A percentile compares a stretch with the other conserved stretches of the same genome.
Conservation (phyloP, 768 basidiomycete genomes). For the Lentinula boryana region DNA sequence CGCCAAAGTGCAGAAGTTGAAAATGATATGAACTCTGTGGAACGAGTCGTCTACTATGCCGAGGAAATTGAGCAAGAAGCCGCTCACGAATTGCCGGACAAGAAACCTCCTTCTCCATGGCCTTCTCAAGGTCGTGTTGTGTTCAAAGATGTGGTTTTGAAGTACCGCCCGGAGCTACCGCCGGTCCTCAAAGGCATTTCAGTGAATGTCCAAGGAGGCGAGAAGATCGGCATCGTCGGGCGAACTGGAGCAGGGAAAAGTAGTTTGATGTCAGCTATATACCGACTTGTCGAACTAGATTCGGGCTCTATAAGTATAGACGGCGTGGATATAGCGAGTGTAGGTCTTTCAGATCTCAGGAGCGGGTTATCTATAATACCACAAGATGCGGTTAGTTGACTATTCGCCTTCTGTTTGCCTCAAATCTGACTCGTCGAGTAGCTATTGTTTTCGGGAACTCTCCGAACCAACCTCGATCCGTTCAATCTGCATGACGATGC, state of each 20-base stretch:
- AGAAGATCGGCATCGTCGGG: constrained; percentile 93
- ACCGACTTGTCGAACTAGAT: constrained; percentile 75
- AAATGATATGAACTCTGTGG: constrained; percentile 91
- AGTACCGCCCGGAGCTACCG: constrained; percentile 85
- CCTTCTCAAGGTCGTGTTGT: constrained; percentile 68
- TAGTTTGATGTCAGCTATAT: constrained; percentile 85
- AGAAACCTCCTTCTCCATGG: constrained; percentile 61
- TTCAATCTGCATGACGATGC: constrained; percentile 78
- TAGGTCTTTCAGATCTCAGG: constrained; percentile 73
- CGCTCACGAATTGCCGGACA: constrained; percentile 56
- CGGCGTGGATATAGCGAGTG: constrained; percentile 73
- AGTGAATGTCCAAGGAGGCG: constrained; percentile 64
- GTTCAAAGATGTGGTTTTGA: constrained; percentile 70
- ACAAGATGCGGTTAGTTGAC: constrained; percentile 62
- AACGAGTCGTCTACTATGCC: constrained; percentile 80
- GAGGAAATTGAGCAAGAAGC: constrained; percentile 79
- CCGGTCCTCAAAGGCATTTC: constrained; percentile 79
- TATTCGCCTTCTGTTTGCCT: constrained; percentile 1
- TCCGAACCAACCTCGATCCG: constrained; percentile 87
- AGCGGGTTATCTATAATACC: constrained; percentile 73
- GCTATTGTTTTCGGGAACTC: constrained; percentile 57
- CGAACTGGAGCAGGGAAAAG: constrained; percentile 55
- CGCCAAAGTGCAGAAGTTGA: constrained; percentile 82
- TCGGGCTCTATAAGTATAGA: constrained; percentile 77
- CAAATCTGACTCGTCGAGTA: neutral